Base-by-base conservation (phyloP, 2,329 filamentous ascomycete species). In the Anthostomella pinea region DNA sequence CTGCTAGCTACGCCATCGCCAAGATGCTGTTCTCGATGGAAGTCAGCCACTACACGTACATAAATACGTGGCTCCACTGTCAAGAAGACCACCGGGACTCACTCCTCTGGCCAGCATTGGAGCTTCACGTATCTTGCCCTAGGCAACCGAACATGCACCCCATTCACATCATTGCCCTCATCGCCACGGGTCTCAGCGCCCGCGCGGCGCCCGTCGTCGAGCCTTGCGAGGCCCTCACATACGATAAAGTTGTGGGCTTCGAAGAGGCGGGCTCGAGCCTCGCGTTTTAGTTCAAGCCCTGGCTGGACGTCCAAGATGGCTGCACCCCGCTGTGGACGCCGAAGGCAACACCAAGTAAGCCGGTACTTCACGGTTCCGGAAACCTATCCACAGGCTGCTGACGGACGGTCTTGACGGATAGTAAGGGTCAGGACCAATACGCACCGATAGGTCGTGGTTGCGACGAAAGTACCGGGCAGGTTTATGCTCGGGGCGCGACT, bases 321-420 rank as follows among this genome's bases (percentile, higher is more conserved):
- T 81, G 75, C 39, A 74, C 47, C 74, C 75, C 1, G 76, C 70
- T 1, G 75, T 80, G 1, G 70, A 79, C 43, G 66, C 65, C 2
- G 54, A 60, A 1, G 76, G 76, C 27, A 54, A 57, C 37, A 54
- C 52, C 8, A 36, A 48, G 54, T 54, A 39, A 36, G 43, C 21
- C 15, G n/a, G n/a, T 4, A n/a, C n/a, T 31, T 16, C 30, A 17
- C 13, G 10, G 15, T 6, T 8, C 20, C 32, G 10, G n/a, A 14
- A 14, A 20, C 27, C n/a, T 14, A 18, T 17, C 7, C n/a, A 9
- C 26, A 7, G 16, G 5, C 8, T 17, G 14, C n/a, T 10, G 14
- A 19, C 29, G 41, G 22, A 46, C 22, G 15, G 17, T 17, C 6
- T 16, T 9, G 11, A 16, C 4, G 24, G 27, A 4, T 25, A 61